Base-by-base conservation (phyloP, 164 flowering plant genomes). In the Sextonia rubra region DNA sequence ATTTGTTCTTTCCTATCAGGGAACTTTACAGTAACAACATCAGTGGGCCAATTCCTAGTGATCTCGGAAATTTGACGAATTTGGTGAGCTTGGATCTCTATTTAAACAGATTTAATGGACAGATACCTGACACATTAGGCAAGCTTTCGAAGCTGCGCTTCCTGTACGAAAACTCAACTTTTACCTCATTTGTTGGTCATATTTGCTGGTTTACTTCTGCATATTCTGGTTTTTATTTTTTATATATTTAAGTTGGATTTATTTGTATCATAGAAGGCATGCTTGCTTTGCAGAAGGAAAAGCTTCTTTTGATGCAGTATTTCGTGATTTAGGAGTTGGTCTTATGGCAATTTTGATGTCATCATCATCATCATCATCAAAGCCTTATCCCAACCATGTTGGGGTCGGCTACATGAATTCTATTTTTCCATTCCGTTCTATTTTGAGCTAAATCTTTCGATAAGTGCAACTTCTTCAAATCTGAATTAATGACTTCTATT, bases 51-150 rank as follows among this genome's bases (percentile, higher is more conserved):
- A 85, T 94, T 76, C 98, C 98, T 27, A 84, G 84, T 78, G 97
- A 90, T 66, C 88, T 94, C 74, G 98, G 98, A 69, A 92, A 90
- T 79, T 73, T 94, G 76, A 92, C 97, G 15, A 89, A 78, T 78
- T 79, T 94, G 85, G 97, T 91, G 77, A 94, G 98, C 89, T 87
- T 94, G 92, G 98, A 94, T 87, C 94, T 94, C 60, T 94, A 94
- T 82, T 77, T 90, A 79, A 94, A 94, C 82, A 84, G 82, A 71
- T 92, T 94, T 65, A 74, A 80, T 37, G 98, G 98, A 71, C 84
- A 89, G 52, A 94, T 94, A 58, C 97, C 98, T 6, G 93, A 84
- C 15, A 25, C 94, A 12, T 77, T 94, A 89, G 97, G 98, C 60
- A 89, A 83, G 81, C 83, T 94, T 68, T 75, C 89, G 26, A 91